A percentile compares a stretch with the other conserved stretches of the same genome.
Conservation (phyloP, 2,329 filamentous ascomycete genomes). For the Trichocomaceae sp. region DNA sequence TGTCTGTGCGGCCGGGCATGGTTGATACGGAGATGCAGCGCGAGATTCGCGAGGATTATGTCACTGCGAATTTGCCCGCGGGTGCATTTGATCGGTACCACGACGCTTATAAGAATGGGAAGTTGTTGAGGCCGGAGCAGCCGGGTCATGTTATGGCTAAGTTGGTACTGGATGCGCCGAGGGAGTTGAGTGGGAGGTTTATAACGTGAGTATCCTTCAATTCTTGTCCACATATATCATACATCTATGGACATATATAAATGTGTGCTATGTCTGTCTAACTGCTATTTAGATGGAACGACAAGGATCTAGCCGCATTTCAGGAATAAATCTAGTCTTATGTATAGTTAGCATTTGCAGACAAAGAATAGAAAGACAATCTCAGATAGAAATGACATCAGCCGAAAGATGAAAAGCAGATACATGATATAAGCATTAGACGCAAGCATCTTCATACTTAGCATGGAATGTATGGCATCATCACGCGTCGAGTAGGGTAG, state of each 20-base stretch:
- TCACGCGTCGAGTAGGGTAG: slow-evolving; percentile 36
- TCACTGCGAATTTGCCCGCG: slow-evolving; percentile 49
- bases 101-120: slow-evolving; percentile 61
- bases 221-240: neutral
- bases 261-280: neutral
- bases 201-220: slow-evolving; percentile 36
- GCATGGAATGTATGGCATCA: slow-evolving; percentile 54
- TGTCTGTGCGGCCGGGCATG: slow-evolving; percentile 70
- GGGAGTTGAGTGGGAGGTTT: slow-evolving; percentile 67
- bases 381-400: slow-evolving; percentile 36
- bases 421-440: slow-evolving; percentile 37
- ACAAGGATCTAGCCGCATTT: slow-evolving; percentile 37
- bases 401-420: slow-evolving; percentile 61
- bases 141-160: slow-evolving; percentile 81
- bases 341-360: slow-evolving; percentile 14
- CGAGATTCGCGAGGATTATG: slow-evolving; percentile 68
- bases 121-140: slow-evolving; percentile 71
- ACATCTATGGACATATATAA: too few species aligned
- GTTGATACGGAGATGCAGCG: slow-evolving; percentile 88
- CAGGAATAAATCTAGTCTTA: slow-evolving; percentile 28
- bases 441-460: slow-evolving; percentile 53
- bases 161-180: slow-evolving; percentile 59
- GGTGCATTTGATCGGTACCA: slow-evolving; percentile 60
- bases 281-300: slow-evolving; percentile 38
- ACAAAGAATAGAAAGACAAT: slow-evolving; percentile 17